Evolutionary conservation across 2,329 filamentous ascomycete species (phyloP), one percentile per base, ranked within the genome.

Genomic region (Fusarium burgessii): DNA sequence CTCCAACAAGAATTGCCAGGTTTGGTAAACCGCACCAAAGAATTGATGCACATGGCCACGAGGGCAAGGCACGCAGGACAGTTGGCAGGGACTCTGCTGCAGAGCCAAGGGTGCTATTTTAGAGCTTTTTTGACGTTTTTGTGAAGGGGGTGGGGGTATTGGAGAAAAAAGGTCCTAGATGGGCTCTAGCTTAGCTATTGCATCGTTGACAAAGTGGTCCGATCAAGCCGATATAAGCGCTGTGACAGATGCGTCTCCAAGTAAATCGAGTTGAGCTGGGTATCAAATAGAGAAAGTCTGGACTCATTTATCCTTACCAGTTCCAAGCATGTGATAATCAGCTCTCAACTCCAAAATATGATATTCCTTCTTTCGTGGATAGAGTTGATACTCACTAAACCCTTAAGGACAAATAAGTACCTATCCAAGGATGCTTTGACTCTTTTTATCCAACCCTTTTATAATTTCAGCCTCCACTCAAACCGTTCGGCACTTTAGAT

Each of bases 51-150:
- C 47, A 43, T 51, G 68, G 42, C 68, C 68, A 72, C 68, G 68
- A 72, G 68, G 68, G 68, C 64, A 61, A 72, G 59, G 46, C 46
- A 51, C 47, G 64, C 56, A 72, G 64, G 59, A 59, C 43, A 54
- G 64, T 69, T 71, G 68, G 59, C 56, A 54, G 63, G 68, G 68
- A 54, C 47, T 51, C 20, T 47, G 51, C 40, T 56, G 59, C 55
- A 72, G 55, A 55, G 54, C 45, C 57, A 62, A 50, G 42, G 29
- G 15, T 52, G 49, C 67, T 64, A 55, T 51, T 62, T 68, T 56
- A 63, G 51, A 69, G 55, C 68, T 29, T 17, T 47, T 49, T 51
- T 13, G 33, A 14, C 15, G 32, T 15, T 42, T 56, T 32, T 29
- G 42, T 70, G 69, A 61, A 69, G 68, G 59, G 45, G 63, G 51